These are phyloP conservation scores for Thalassiosira ordinaria DNA, from an alignment of 352 stramenopile genomes.

Conservation along the genomic window DNA sequence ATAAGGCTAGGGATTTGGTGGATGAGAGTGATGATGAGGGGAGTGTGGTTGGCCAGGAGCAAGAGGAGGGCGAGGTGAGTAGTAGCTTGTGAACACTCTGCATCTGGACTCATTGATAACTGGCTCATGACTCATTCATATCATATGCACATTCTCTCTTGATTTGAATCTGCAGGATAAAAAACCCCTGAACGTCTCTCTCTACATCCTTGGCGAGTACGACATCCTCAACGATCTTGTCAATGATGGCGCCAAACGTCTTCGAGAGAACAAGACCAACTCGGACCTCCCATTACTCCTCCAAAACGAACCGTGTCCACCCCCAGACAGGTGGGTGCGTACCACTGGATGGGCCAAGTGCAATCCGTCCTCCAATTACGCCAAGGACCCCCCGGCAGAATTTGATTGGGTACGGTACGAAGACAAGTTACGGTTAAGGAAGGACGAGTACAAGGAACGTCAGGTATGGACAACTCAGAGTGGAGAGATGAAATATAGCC, in stretches of 20 bases:
- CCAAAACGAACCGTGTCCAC: conserved; percentile 51
- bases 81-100: background rate
- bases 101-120: background rate
- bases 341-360: conserved; percentile 50
- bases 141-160: conserved; percentile 6
- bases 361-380: conserved; percentile 50
- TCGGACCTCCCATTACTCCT: conserved; percentile 38
- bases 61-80: conserved; percentile 20
- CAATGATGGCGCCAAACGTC: conserved; percentile 79
- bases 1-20: conserved; percentile 84
- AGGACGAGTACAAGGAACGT: background rate
- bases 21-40: conserved; percentile 47
- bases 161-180: conserved; percentile 33
- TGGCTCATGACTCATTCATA: background rate
- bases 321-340: conserved; percentile 47
- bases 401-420: conserved; percentile 26
- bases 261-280: conserved; percentile 53
- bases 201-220: conserved; percentile 82
- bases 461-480: too few relatives aligned
- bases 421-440: conserved; percentile 22
- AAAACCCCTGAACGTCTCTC: conserved; percentile 68
- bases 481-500: too few relatives aligned
- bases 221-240: conserved; percentile 84
- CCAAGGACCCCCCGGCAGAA: conserved; percentile 31
- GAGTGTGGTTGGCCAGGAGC: background rate